Evolutionary conservation across 2,329 filamentous ascomycete genomes (phyloP).

Genomic region (Colletotrichum cereale): DNA sequence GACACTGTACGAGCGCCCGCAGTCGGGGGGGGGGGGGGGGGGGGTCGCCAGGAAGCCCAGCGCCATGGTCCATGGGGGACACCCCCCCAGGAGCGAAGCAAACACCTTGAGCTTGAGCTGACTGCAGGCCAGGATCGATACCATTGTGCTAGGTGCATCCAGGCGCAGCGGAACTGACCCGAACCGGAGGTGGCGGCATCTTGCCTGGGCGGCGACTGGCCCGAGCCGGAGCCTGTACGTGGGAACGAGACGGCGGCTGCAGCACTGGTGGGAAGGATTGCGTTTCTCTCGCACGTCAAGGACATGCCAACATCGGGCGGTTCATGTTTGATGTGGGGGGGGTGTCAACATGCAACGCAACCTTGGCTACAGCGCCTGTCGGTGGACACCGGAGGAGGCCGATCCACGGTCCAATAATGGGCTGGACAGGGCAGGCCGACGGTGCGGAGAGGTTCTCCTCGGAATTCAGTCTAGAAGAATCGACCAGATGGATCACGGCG

Average conservation of each 20-base stretch:
- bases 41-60: not conserved
- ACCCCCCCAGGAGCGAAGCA: not conserved
- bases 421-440: conserved; percentile 31
- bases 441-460: not conserved
- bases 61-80: not conserved
- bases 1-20: too few relatives aligned
- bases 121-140: not conserved
- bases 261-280: conserved; percentile 11
- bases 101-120: not conserved
- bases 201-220: not conserved
- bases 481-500: not conserved
- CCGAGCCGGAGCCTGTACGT: not conserved
- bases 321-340: conserved; percentile 26
- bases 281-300: not conserved
- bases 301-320: conserved; percentile 10
- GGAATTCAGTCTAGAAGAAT: not conserved
- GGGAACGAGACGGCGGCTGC: not conserved
- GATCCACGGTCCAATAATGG: conserved; percentile 2
- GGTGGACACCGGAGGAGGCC: conserved; percentile 27
- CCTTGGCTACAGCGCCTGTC: conserved; percentile 29
- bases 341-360: conserved; percentile 37
- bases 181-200: not conserved
- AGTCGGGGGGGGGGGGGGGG: too few relatives aligned
- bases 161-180: not conserved
- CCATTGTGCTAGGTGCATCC: conserved; percentile 1